Evolutionary conservation across 306 rosid genomes (phyloP).

Genomic region (Alnus rubra): DNA sequence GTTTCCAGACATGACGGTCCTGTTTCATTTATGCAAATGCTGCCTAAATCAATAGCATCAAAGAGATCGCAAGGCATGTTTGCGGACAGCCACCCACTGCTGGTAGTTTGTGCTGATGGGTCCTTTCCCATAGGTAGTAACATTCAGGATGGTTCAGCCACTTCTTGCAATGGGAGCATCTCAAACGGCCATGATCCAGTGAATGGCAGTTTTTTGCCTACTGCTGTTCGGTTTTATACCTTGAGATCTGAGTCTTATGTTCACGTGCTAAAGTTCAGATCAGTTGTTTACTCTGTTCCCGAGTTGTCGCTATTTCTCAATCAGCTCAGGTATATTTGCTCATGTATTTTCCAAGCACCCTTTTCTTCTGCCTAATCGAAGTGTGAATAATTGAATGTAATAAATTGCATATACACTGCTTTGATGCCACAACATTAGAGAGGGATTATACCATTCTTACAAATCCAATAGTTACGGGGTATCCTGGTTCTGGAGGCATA

Average conservation of each 20-base stretch:
- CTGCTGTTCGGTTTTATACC: constrained; percentile 77
- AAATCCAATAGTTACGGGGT: constrained; percentile 63
- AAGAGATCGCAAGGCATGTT: constrained; percentile 67
- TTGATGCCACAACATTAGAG: constrained; percentile 72
- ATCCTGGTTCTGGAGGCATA: constrained; percentile 71
- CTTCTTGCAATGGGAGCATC: constrained; percentile 44
- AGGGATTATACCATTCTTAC: constrained; percentile 80
- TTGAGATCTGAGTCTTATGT: constrained; percentile 79
- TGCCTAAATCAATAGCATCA: constrained; percentile 71
- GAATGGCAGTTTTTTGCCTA: constrained; percentile 67
- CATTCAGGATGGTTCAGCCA: constrained; percentile 48
- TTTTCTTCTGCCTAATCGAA: constrained; percentile 10
- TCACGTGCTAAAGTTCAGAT: constrained; percentile 81
- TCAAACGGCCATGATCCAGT: constrained; percentile 58
- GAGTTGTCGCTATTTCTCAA: constrained; percentile 77
- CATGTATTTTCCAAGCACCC: constrained; percentile 1
- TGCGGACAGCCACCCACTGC: constrained; percentile 64
- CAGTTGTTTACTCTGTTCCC: constrained; percentile 79
- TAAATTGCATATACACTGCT: constrained; percentile 81
- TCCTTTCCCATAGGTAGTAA: constrained; percentile 57
- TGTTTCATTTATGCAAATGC: constrained; percentile 85
- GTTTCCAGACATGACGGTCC: constrained; percentile 86
- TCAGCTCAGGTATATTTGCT: constrained; percentile 70
- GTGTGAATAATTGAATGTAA: constrained; percentile 23
- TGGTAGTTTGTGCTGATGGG: constrained; percentile 78